Conservation (phyloP, 2,329 filamentous ascomycete species). For the Colletotrichum neosansevieriae region DNA sequence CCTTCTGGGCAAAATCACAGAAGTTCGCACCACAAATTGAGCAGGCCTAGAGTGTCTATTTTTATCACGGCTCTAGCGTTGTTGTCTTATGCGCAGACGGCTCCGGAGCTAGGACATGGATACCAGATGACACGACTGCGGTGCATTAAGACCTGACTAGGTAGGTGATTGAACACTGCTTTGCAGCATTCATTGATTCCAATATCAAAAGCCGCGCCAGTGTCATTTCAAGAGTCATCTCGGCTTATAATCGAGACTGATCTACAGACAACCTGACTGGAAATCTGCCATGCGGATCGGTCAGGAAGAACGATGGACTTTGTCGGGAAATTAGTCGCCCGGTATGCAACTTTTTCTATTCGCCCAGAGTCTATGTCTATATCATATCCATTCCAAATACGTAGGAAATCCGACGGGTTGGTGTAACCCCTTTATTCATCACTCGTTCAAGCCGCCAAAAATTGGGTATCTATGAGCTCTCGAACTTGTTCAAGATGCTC, state of each 20-base stretch:
- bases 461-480: constrained; percentile 38
- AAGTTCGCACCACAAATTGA: neutral
- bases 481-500: constrained; percentile 39
- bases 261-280: neutral
- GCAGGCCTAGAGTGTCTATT: neutral
- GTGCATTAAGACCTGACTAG: neutral
- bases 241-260: neutral
- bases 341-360: constrained; percentile 16
- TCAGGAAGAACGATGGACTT: too few species aligned
- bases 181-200: neutral
- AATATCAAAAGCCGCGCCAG: too few species aligned
- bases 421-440: constrained; percentile 3
- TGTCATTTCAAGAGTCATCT: rapidly evolving
- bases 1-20: neutral
- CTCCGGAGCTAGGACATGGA: neutral
- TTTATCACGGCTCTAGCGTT: neutral
- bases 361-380: constrained; percentile 21
- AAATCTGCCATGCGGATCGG: neutral
- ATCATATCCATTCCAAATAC: constrained; percentile 1
- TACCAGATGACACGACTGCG: neutral
- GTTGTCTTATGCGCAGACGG: neutral
- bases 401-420: neutral
- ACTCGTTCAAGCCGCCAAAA: neutral
- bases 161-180: too few species aligned
- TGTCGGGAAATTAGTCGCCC: neutral